Evolutionary conservation across 768 basidiomycete genomes (phyloP).

Genomic region (Naganishia friedmannii): DNA sequence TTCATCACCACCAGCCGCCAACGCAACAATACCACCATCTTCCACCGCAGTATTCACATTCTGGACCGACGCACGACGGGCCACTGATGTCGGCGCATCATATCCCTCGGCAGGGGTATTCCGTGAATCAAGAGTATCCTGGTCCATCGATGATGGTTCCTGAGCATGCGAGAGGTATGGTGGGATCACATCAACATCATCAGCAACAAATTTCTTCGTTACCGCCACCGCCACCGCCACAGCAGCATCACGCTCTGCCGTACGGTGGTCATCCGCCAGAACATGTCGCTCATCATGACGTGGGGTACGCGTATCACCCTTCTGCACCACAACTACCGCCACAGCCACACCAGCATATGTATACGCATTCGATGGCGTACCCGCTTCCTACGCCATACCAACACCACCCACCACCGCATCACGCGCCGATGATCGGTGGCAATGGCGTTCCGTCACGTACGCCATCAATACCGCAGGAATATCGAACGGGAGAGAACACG

Average conservation of each 20-base stretch:
- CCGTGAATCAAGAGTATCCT: neutral
- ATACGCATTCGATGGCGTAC: neutral
- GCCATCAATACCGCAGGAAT: neutral
- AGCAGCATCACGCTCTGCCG: neutral
- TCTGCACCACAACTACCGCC: neutral
- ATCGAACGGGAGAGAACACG: neutral
- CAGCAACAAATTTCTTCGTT: too few species aligned
- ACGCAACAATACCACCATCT: neutral
- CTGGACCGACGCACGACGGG: too few species aligned
- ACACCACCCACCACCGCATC: neutral
- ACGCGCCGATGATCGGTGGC: neutral
- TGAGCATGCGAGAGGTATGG: neutral
- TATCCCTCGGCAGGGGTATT: neutral
- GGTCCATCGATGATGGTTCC: neutral
- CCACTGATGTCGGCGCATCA: too few species aligned
- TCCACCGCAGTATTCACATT: neutral
- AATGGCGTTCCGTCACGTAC: neutral
- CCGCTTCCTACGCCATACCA: neutral
- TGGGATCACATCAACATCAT: neutral
- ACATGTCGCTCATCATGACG: neutral
- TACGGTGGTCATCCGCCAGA: neutral
- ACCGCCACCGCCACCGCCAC: neutral
- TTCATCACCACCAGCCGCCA: neutral
- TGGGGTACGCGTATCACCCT: neutral
- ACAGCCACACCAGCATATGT: neutral